Evolutionary conservation across 345 rosid genomes (phyloP), one percentile per base, ranked within the genome.

Genomic region (Combretum micranthum): DNA sequence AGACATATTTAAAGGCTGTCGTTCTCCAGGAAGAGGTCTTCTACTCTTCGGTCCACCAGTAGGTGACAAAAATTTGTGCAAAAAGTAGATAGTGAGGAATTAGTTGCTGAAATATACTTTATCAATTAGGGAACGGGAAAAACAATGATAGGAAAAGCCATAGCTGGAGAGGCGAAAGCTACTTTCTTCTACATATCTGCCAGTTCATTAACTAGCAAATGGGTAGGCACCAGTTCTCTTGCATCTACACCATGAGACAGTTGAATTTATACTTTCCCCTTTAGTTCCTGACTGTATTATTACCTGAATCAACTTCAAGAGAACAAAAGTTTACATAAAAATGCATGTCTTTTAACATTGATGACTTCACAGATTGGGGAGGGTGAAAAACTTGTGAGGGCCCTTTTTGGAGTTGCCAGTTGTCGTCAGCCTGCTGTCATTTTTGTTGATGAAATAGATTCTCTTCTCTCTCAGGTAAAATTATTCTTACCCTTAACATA

Each of bases 381-480:
- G 80, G 97, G 99, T 45, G 99, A 93, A 83, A 93, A 93, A 78
- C 74, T 93, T 67, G 99, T 93, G 69, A 80, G 99, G 66, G 96
- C 99, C 14, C 94, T 93, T 63, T 93, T 93, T 72, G 99, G 97
- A 56, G 99, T 93, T 56, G 99, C 99, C 56, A 80, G 85, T 73
- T 93, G 97, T 65, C 96, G 96, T 70, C 99, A 93, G 75, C 97
- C 99, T 63, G 97, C 99, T 64, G 97, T 93, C 56, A 89, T 89
- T 57, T 93, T 93, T 79, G 99, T 93, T 22, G 97, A 89, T 73
- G 99, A 93, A 75, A 87, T 89, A 68, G 97, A 89, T 75, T 93
- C 97, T 32, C 88, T 93, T 71, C 77, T 87, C n/a, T 93, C 99
- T 59, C 99, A 87, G 96, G 97, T 87, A 63, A 66, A 63, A 47